phyloP scores from a whole-genome alignment of 1,139 yeast genomes.

The Lodderomyces margitis region DNA sequence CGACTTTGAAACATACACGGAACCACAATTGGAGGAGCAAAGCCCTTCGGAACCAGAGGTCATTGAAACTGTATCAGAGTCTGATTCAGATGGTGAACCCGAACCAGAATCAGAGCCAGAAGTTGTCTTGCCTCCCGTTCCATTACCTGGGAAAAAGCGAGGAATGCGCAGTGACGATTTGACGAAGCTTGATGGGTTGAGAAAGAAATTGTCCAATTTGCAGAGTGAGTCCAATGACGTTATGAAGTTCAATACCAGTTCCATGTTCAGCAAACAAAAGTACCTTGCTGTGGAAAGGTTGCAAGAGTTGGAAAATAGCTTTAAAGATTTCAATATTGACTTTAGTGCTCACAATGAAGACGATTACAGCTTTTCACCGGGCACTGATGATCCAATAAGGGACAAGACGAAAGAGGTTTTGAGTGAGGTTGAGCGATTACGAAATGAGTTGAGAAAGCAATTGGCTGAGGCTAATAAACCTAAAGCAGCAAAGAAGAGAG shows the following conservation, averaged over 20 bases:
- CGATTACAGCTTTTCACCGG: slow-evolving; percentile 14
- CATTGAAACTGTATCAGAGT: slow-evolving; percentile 7
- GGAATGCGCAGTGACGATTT: slow-evolving; percentile 42
- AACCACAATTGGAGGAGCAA: slow-evolving; percentile 15
- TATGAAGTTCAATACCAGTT: slow-evolving; percentile 63
- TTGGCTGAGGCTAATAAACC: slow-evolving; percentile 23
- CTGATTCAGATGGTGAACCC: slow-evolving; percentile 16
- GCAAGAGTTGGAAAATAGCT: slow-evolving; percentile 58
- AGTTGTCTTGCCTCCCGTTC: slow-evolving; percentile 17
- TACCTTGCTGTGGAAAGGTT: slow-evolving; percentile 65
- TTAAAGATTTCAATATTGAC: slow-evolving; percentile 59
- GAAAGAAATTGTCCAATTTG: slow-evolving; percentile 56
- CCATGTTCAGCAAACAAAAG: slow-evolving; percentile 57
- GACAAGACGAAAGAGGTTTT: slow-evolving; percentile 42
- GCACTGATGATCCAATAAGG: slow-evolving; percentile 37
- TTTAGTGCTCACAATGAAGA: slow-evolving; percentile 30
- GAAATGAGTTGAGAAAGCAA: slow-evolving; percentile 40
- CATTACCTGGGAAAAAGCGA: slow-evolving; percentile 29
- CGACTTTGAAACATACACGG: slow-evolving; percentile 55
- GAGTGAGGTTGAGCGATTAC: slow-evolving; percentile 45
- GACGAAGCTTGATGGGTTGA: slow-evolving; percentile 48
- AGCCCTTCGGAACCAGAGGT: slow-evolving; percentile 17
- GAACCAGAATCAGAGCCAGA: slow-evolving; percentile 14
- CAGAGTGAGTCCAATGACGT: slow-evolving; percentile 76
- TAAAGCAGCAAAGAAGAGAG: slow-evolving; percentile 12